Base-by-base conservation (phyloP, 2,329 filamentous ascomycete genomes). In the Rutstroemia sp. region DNA sequence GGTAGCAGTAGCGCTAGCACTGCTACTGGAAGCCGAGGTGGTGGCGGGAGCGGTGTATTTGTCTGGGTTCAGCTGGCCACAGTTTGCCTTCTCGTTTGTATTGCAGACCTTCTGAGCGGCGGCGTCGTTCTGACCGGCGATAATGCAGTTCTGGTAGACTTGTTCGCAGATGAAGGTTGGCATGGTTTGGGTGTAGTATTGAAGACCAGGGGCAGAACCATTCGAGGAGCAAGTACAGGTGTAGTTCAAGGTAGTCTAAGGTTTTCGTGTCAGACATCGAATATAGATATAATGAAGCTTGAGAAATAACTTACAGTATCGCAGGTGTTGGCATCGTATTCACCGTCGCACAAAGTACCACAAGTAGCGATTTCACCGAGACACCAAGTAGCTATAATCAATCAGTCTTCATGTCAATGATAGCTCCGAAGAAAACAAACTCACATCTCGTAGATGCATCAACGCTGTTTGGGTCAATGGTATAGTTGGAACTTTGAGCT, bases 101-200 rank as follows among this genome's bases (percentile, higher is more conserved):
- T 66, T 73, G 75, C 84, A 87, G 49, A 68, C 58, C 52, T 70
- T 62, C 63, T 79, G 75, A 52, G 70, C 72, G 58, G 75, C 67
- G 44, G 73, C 68, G 59, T 79, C 71, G 59, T 76, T 70, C 62
- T 75, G 70, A 64, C 77, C 64, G 57, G 70, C 65, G 27, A 61
- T n/a, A 57, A 78, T 74, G 66, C 78, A 80, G 63, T 78, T 73
- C 23, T 61, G 63, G 65, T 70, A 80, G 71, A 76, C 79, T 60
- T 71, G 71, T 64, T 76, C 66, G 73, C 83, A 87, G 69, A 82
- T 75, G 69, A 75, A 83, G 70, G 75, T 81, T 44, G 82, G 82
- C 49, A 87, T 72, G 23, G 81, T 82, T 69, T 80, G 72, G 54
- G 70, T 63, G 71, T 84, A 87, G 63, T 74, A 71, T 58, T 72